A percentile compares a stretch with the other conserved stretches of the same genome.
These are phyloP conservation scores for Trichophyton rubrum DNA, from an alignment of 2,329 filamentous ascomycete species.

Conservation along the genomic window DNA sequence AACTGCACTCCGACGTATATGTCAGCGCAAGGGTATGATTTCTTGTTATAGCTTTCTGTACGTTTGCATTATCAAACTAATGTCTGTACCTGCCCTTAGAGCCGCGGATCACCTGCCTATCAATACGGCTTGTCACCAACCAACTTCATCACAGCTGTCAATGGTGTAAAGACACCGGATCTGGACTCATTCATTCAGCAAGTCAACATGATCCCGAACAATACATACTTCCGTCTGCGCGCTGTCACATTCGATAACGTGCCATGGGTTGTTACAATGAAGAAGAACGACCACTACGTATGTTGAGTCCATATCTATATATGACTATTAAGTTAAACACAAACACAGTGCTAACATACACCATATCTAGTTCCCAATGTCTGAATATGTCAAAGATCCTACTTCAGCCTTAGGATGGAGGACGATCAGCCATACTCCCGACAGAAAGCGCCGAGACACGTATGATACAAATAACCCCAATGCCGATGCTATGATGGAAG, in stretches of 20 bases:
- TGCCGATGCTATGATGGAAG: constrained; percentile 37
- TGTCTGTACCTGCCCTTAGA: constrained; percentile 25
- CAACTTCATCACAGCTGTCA: constrained; percentile 95
- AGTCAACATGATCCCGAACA: constrained; percentile 81
- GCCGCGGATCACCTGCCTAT: constrained; percentile 69
- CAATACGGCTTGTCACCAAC: constrained; percentile 89
- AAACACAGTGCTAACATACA: not conserved
- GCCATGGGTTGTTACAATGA: constrained; percentile 99
- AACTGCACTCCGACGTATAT: constrained; percentile 91
- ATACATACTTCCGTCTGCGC: constrained; percentile 93
- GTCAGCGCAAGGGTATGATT: constrained; percentile 59
- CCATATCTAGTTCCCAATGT: constrained; percentile 45
- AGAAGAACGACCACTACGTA: constrained; percentile 96
- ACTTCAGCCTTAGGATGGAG: constrained; percentile 44
- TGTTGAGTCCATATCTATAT: constrained; percentile 14
- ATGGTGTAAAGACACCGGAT: constrained; percentile 72
- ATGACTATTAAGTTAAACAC: not conserved
- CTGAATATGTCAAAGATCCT: constrained; percentile 50
- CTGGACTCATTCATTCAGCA: constrained; percentile 67
- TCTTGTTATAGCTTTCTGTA: not conserved
- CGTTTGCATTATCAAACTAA: constrained; percentile 1
- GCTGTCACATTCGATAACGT: constrained; percentile 98
- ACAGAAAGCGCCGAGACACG: constrained; percentile 24
- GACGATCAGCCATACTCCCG: constrained; percentile 43
- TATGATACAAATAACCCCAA: constrained; percentile 32